Conservation (phyloP, 345 rosid genomes). For the Heritiera littoralis region DNA sequence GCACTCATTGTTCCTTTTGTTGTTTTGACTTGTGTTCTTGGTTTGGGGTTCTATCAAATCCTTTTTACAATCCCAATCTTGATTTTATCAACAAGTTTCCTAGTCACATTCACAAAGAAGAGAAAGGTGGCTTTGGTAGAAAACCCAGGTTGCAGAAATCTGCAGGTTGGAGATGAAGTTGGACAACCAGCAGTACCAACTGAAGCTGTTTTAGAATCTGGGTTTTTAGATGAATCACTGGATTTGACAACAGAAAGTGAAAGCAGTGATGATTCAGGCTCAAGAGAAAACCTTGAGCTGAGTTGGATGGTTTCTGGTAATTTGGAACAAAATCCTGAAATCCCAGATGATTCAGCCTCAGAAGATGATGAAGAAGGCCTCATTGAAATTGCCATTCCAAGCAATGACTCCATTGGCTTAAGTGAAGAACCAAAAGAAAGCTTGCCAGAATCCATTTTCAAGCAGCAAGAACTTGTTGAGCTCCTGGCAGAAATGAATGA, state of each 20-base stretch:
- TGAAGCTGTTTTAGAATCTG: conserved; percentile 17
- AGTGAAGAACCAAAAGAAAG: conserved; percentile 32
- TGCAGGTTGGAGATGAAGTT: conserved; percentile 21
- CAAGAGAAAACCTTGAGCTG: conserved; percentile 33
- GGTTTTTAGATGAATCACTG: conserved; percentile 27
- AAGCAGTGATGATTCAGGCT: conserved; percentile 26
- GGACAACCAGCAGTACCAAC: background rate
- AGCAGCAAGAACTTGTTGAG: conserved; percentile 45
- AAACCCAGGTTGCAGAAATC: conserved; percentile 7
- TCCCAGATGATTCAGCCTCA: conserved; percentile 31
- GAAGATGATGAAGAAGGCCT: conserved; percentile 57
- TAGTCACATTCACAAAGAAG: conserved; percentile 29
- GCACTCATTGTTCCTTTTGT: conserved; percentile 33
- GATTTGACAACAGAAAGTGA: conserved; percentile 41
- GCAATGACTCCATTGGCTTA: background rate
- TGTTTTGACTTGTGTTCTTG: conserved; percentile 29
- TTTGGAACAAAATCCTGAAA: conserved; percentile 20
- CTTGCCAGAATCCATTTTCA: conserved; percentile 35
- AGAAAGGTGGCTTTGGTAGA: conserved; percentile 17
- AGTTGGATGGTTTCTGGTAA: conserved; percentile 30
- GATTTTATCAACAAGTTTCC: conserved; percentile 40
- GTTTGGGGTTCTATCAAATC: conserved; percentile 27
- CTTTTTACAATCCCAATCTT: conserved; percentile 41
- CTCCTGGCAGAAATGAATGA: conserved; percentile 49
- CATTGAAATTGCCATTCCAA: conserved; percentile 62